A percentile compares a stretch with the other conserved stretches of the same genome.
These are phyloP conservation scores for Draba incana DNA, from an alignment of 345 rosid genomes.

Conservation along the genomic window DNA sequence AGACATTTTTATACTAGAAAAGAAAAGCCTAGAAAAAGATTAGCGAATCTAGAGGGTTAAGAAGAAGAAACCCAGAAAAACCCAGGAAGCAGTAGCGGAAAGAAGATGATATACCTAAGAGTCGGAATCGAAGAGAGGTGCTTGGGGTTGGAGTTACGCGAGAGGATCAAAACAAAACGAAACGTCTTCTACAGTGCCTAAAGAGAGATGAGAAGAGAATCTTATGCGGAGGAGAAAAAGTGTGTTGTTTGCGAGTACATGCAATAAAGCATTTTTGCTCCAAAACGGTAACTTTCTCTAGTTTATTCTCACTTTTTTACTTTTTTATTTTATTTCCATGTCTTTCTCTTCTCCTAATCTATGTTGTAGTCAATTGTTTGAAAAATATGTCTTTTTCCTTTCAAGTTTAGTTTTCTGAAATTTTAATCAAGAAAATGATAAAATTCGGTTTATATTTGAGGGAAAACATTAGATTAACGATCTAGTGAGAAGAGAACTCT, in stretches of 20 bases:
- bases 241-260: conserved; percentile 19
- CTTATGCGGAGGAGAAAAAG: conserved; percentile 35
- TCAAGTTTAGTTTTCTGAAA: too few species aligned
- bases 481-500: too few species aligned
- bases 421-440: too few species aligned
- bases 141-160: conserved; percentile 24
- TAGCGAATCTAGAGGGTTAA: conserved; percentile 17
- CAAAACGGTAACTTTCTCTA: conserved; percentile 33
- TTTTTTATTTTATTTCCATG: not conserved
- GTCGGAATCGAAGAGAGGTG: conserved; percentile 5
- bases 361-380: too few species aligned
- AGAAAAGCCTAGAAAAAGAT: conserved; percentile 3
- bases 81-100: not conserved
- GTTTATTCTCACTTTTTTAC: conserved; percentile 2
- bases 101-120: conserved; percentile 23
- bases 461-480: too few species aligned
- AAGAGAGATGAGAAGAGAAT: conserved; percentile 32
- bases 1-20: not conserved
- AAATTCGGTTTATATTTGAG: too few species aligned
- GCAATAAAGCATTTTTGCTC: conserved; percentile 37
- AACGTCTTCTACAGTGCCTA: conserved; percentile 20
- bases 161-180: conserved; percentile 31
- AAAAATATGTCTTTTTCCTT: too few species aligned
- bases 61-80: conserved; percentile 14
- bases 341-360: too few species aligned